A percentile compares a stretch with the other conserved stretches of the same genome.
Evolutionary conservation across 2,329 filamentous ascomycete genomes (phyloP).

Genomic region (Cercospora sojina): DNA sequence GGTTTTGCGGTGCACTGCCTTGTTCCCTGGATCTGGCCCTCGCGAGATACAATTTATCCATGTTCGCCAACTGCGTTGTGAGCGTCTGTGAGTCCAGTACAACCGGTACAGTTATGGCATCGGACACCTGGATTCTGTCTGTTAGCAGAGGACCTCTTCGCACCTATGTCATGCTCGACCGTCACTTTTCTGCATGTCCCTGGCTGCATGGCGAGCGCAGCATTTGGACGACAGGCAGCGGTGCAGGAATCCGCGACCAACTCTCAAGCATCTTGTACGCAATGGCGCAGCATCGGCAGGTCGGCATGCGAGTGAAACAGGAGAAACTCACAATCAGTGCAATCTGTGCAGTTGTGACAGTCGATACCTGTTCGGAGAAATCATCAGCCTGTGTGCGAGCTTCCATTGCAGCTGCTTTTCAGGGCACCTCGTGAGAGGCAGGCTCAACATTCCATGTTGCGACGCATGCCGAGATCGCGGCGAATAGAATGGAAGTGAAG

Average conservation of each 20-base stretch:
- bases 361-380: background rate
- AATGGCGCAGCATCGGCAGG: fast-evolving
- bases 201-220: background rate
- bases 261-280: background rate
- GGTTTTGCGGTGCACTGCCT: no score
- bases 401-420: background rate
- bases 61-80: background rate
- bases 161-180: background rate
- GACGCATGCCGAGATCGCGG: no score
- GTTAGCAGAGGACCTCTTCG: background rate
- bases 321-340: background rate
- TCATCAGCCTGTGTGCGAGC: background rate
- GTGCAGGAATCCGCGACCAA: background rate
- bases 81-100: background rate
- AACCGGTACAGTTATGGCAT: background rate
- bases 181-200: background rate
- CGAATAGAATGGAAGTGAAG: no score
- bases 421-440: background rate
- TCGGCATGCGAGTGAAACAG: background rate
- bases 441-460: no score
- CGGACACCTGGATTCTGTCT: background rate
- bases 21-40: background rate
- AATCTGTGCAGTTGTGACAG: background rate
- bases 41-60: background rate
- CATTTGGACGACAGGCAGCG: fast-evolving